These are phyloP conservation scores for Globisporangium acanthophoron DNA, from an alignment of 352 stramenopile species.

Conservation along the genomic window DNA sequence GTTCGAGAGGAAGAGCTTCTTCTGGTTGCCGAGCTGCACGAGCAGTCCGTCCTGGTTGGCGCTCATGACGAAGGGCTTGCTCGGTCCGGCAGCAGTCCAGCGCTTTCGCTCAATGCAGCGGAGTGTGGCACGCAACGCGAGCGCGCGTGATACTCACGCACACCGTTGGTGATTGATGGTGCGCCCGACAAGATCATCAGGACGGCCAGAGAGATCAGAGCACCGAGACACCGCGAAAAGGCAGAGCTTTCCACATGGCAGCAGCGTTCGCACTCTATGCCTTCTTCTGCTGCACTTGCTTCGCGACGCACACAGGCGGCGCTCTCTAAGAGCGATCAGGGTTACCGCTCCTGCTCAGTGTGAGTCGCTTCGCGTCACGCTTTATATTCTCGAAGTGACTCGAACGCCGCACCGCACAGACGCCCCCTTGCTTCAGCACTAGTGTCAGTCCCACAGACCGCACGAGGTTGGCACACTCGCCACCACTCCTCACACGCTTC, in stretches of 20 bases:
- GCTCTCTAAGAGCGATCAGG: not conserved
- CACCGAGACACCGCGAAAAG: not conserved
- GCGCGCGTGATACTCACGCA: too few species aligned
- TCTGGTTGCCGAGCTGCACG: conserved; percentile 31
- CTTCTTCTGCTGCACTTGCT: too few species aligned
- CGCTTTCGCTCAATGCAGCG: not conserved
- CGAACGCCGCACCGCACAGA: too few species aligned
- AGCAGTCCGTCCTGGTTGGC: conserved; percentile 19
- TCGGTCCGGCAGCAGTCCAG: not conserved
- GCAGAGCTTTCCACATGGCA: not conserved
- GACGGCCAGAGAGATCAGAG: not conserved
- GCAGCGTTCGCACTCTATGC: not conserved
- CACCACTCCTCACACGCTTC: too few species aligned
- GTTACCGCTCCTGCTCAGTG: too few species aligned
- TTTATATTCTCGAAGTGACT: too few species aligned
- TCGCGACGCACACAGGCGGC: not conserved
- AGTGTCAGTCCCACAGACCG: too few species aligned
- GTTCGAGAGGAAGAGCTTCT: conserved; percentile 29
- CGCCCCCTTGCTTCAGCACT: too few species aligned
- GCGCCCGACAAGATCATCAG: not conserved
- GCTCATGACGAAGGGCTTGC: not conserved
- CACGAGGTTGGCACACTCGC: too few species aligned
- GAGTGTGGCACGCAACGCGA: not conserved
- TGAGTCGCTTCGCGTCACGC: too few species aligned
- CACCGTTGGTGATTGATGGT: not conserved